Evolutionary conservation across 2,329 filamentous ascomycete species (phyloP).

Genomic region (Cordyceps militaris): DNA sequence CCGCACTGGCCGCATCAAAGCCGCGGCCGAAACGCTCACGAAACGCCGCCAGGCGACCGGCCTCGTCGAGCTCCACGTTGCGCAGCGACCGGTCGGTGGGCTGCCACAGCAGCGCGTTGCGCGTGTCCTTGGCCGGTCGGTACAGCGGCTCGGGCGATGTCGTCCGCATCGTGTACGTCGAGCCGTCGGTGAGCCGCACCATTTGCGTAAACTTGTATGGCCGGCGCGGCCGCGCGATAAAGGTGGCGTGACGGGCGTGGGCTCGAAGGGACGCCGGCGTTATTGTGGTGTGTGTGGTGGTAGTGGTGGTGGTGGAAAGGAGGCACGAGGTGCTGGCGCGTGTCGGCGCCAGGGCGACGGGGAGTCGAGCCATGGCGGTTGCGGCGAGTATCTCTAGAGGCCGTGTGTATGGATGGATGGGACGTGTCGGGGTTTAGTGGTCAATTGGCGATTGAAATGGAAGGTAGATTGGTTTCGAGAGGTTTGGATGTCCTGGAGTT

Average conservation of each 20-base stretch:
- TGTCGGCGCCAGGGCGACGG: slow-evolving; percentile 24
- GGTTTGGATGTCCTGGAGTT: not conserved
- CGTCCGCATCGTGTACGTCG: slow-evolving; percentile 72
- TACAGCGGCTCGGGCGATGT: slow-evolving; percentile 60
- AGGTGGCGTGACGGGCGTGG: slow-evolving; percentile 74
- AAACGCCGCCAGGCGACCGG: slow-evolving; percentile 81
- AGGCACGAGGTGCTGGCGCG: slow-evolving; percentile 21
- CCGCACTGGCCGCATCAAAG: slow-evolving; percentile 67
- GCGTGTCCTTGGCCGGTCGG: slow-evolving; percentile 67
- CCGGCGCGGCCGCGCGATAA: slow-evolving; percentile 79
- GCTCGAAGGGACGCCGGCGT: slow-evolving; percentile 26
- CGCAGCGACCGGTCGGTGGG: slow-evolving; percentile 71
- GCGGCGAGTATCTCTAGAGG: not conserved
- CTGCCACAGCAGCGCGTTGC: slow-evolving; percentile 89
- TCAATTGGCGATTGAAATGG: not conserved
- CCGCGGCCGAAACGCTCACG: slow-evolving; percentile 73
- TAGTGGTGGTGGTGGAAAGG: slow-evolving; percentile 19
- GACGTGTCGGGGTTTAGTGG: not conserved
- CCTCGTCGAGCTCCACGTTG: slow-evolving; percentile 93
- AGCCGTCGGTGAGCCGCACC: slow-evolving; percentile 85
- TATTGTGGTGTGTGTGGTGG: slow-evolving; percentile 15
- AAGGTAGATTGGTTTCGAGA: not conserved
- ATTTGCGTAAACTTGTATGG: slow-evolving; percentile 98
- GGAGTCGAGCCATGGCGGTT: slow-evolving; percentile 25
- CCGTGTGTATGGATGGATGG: not conserved